Evolutionary conservation across 2,329 filamentous ascomycete genomes (phyloP), one percentile per base, ranked within the genome.

Genomic region (Xylariaceae sp.): DNA sequence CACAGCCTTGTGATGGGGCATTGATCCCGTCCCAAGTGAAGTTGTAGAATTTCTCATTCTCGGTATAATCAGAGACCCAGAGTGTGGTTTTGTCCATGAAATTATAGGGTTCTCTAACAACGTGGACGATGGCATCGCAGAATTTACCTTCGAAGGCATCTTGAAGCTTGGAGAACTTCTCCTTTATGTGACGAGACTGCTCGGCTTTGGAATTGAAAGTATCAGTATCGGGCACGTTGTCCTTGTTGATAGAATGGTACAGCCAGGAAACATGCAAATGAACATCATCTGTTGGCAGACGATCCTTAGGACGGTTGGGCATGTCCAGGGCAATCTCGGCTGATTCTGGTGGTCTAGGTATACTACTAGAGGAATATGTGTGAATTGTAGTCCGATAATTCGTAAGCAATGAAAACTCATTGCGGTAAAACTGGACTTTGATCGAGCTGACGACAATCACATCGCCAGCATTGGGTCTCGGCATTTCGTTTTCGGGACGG

Each of bases 1-100:
- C 73, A 31, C 63, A 64, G 4, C 60, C 57, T 3, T 47, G 60
- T 26, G 22, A 11, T 4, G 52, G 40, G 3, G 51, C 51, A 6
- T 60, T 59, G 1, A 60, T 50, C 16, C 47, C 54, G 18, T 59
- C 56, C 44, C 54, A 63, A 9, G 56, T 53, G 37, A 66, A 79
- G 28, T 80, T 63, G 49, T 74, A 83, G 43, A 96, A 81, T 1
- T 55, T 45, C 0, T 69, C 56, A 54, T 96, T 88, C 38, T 78
- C 66, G 0, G 89, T 94, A 61, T 90, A 95, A 62, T 96, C 90
- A 0, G 87, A 85, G 15, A 95, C 67, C 69, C 89, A 89, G 0
- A 95, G 49, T 4, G 79, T 78, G 11, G 77, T 64, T 42, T 64
- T 75, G 19, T 74, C 71, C 17, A 59, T 56, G 13, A 17, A 6